These are phyloP conservation scores for Microdochium trichocladiopsis DNA, from an alignment of 2,329 filamentous ascomycete genomes.

Conservation along the genomic window DNA sequence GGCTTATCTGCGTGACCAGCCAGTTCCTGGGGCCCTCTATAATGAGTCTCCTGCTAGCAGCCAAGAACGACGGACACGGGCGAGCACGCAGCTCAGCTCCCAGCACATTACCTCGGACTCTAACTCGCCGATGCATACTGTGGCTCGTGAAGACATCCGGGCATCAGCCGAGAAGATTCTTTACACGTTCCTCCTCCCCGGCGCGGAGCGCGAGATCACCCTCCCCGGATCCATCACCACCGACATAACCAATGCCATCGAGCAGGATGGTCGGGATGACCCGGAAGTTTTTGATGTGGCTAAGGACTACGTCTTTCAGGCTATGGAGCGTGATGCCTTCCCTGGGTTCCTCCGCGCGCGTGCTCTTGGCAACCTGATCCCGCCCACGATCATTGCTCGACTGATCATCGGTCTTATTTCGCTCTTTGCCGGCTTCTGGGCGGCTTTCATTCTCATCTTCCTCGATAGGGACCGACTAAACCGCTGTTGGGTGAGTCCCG, in stretches of 20 bases:
- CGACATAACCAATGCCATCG: slow-evolving; percentile 80
- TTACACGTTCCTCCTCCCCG: slow-evolving; percentile 93
- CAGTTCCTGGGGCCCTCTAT: slow-evolving; percentile 31
- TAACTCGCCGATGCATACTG: slow-evolving; percentile 75
- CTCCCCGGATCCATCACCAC: slow-evolving; percentile 81
- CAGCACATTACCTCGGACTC: slow-evolving; percentile 64
- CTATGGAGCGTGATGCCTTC: slow-evolving; percentile 99
- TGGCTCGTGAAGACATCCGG: slow-evolving; percentile 83
- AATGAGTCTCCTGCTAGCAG: slow-evolving; percentile 50
- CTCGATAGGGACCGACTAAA: slow-evolving; percentile 67
- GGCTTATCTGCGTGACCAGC: slow-evolving; percentile 71
- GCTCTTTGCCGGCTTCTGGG: slow-evolving; percentile 92
- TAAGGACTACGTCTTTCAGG: slow-evolving; percentile 99
- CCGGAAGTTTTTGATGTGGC: slow-evolving; percentile 95
- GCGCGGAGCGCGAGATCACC: slow-evolving; percentile 94
- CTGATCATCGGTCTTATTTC: slow-evolving; percentile 78
- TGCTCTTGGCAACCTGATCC: slow-evolving; percentile 91
- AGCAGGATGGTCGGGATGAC: slow-evolving; percentile 86
- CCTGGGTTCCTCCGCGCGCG: slow-evolving; percentile 93
- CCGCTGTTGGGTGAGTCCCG: slow-evolving; percentile 71
- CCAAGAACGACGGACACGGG: slow-evolving; percentile 33
- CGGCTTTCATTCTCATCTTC: slow-evolving; percentile 88
- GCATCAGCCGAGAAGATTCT: slow-evolving; percentile 96
- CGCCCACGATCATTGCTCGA: slow-evolving; percentile 78
- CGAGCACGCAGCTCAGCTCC: slow-evolving; percentile 49